Evolutionary conservation across 1,284 basidiomycete species (phyloP).

Genomic region (Cystobasidiaceae sp.): DNA sequence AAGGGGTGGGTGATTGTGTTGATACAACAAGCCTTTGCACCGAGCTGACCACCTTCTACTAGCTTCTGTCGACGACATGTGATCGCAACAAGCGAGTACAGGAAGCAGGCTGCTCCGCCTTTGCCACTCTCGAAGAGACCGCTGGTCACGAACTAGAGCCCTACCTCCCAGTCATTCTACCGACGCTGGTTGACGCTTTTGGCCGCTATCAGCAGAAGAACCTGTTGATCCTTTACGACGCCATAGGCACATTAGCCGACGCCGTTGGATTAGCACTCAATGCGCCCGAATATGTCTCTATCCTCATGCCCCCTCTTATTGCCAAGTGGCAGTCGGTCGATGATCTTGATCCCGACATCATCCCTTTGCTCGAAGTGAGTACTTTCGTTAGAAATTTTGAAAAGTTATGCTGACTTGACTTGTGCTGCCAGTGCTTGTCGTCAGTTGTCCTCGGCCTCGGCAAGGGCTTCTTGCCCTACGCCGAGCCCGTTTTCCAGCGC

Average conservation of each 20-base stretch:
- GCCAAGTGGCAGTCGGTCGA: slow-evolving; percentile 80
- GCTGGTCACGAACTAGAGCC: slow-evolving; percentile 84
- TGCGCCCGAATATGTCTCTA: slow-evolving; percentile 80
- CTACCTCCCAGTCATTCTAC: slow-evolving; percentile 88
- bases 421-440: slow-evolving; percentile 80
- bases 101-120: slow-evolving; percentile 97
- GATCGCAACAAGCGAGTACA: slow-evolving; percentile 99
- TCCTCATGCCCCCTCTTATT: slow-evolving; percentile 92
- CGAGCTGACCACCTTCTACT: slow-evolving; percentile 6
- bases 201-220: slow-evolving; percentile 99
- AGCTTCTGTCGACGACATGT: slow-evolving; percentile 95
- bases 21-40: neutral
- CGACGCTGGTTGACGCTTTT: slow-evolving; percentile 92
- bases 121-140: slow-evolving; percentile 97
- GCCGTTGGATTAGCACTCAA: slow-evolving; percentile 85
- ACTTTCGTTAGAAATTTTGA: neutral
- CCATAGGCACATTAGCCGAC: slow-evolving; percentile 94
- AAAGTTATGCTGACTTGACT: neutral
- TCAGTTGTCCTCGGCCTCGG: slow-evolving; percentile 97
- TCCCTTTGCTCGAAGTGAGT: slow-evolving; percentile 83
- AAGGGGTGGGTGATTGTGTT: slow-evolving; percentile 65
- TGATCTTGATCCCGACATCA: slow-evolving; percentile 87
- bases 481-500: slow-evolving; percentile 85
- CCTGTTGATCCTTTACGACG: slow-evolving; percentile 95
- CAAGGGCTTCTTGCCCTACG: slow-evolving; percentile 80